A percentile compares a stretch with the other conserved stretches of the same genome.
These are phyloP conservation scores for Ophiostoma himal-ulmi DNA, from an alignment of 2,329 filamentous ascomycete genomes.

Conservation along the genomic window DNA sequence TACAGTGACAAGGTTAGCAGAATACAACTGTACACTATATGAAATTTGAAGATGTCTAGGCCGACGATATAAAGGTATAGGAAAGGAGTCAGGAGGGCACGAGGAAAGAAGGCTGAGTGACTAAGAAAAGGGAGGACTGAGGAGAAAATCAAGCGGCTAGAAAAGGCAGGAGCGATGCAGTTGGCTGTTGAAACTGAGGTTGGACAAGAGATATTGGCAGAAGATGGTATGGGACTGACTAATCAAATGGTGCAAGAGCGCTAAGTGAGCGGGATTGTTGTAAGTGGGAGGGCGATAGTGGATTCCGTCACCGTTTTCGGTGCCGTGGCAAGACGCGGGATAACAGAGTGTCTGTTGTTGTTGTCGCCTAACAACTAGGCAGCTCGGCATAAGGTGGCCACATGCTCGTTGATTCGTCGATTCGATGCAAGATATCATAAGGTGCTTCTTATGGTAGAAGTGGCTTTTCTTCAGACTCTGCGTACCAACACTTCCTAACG, in stretches of 20 bases:
- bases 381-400: background rate
- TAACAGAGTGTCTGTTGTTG: background rate
- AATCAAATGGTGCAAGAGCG: background rate
- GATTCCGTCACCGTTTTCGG: background rate
- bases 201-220: background rate
- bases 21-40: background rate
- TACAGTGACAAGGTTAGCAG: background rate
- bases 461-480: too few species aligned
- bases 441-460: background rate
- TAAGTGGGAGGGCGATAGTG: background rate
- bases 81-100: background rate
- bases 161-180: background rate
- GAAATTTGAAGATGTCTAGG: background rate
- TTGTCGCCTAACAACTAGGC: background rate
- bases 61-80: background rate
- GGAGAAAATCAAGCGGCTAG: constrained; percentile 1
- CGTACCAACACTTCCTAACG: background rate
- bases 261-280: background rate
- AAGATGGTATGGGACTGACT: background rate
- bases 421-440: background rate
- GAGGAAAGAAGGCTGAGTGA: background rate
- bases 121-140: background rate
- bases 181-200: background rate
- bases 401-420: background rate
- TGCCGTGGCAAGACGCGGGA: background rate